Percentiles rank a stretch among this genome's conserved stretches.
Evolutionary conservation across 305 asterid species (phyloP).

Genomic region (Petunia hybrid): DNA sequence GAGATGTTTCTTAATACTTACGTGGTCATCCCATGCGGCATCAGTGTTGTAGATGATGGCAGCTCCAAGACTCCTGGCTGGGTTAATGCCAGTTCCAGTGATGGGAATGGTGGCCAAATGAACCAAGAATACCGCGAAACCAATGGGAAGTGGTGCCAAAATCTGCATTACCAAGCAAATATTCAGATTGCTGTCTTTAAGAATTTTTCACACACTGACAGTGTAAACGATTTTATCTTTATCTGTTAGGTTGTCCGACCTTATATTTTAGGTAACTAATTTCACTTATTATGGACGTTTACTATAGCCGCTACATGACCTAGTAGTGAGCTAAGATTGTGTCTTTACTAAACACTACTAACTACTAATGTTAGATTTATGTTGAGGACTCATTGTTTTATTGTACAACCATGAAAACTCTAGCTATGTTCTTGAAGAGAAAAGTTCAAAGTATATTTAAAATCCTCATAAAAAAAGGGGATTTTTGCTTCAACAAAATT

Average conservation of each 20-base stretch:
- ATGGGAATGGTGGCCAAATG: constrained; percentile 96
- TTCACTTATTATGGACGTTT: too few relatives aligned
- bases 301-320: too few relatives aligned
- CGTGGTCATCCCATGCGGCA: constrained; percentile 86
- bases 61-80: constrained; percentile 93
- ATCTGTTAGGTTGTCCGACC: neutral
- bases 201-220: neutral
- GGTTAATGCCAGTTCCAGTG: constrained; percentile 97
- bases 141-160: constrained; percentile 92
- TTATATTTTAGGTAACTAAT: too few relatives aligned
- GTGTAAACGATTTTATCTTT: neutral
- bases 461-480: neutral
- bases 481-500: neutral
- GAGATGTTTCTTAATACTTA: constrained; percentile 34
- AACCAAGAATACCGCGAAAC: constrained; percentile 88
- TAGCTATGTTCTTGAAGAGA: neutral
- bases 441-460: neutral
- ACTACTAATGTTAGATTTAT: neutral
- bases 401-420: neutral
- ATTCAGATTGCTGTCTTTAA: neutral
- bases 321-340: too few relatives aligned
- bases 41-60: constrained; percentile 75
- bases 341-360: too few relatives aligned
- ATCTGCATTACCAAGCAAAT: constrained; percentile 47
- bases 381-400: neutral